Evolutionary conservation across 2,329 filamentous ascomycete genomes (phyloP).

Genomic region (Aspergillus carbonarius): DNA sequence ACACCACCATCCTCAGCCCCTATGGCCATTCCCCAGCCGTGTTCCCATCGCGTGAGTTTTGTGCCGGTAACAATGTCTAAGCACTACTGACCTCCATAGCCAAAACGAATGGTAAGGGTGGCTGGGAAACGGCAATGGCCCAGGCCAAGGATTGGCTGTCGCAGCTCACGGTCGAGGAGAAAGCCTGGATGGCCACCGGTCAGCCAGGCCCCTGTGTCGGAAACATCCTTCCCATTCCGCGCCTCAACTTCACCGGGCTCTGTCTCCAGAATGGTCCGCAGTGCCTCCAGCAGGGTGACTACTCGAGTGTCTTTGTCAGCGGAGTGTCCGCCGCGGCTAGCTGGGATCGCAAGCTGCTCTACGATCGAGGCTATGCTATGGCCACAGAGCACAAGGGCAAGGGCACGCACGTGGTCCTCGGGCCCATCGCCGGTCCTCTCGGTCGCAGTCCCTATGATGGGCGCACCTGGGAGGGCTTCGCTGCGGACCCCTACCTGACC

Average conservation of each 20-base stretch:
- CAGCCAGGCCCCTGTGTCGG: conserved; percentile 31
- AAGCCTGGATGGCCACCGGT: conserved; percentile 29
- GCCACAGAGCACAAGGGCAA: conserved; percentile 49
- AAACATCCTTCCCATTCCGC: conserved; percentile 31
- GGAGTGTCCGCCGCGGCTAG: conserved; percentile 68
- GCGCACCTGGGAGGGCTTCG: conserved; percentile 45
- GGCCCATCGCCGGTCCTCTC: conserved; percentile 43
- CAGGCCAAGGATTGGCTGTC: conserved; percentile 17
- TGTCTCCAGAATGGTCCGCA: conserved; percentile 32
- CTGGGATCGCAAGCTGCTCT: conserved; percentile 58
- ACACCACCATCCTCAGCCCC: conserved; percentile 20
- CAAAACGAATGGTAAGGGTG: conserved; percentile 19
- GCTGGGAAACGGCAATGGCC: conserved; percentile 22
- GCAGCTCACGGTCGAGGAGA: conserved; percentile 25
- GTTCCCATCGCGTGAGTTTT: conserved; percentile 22
- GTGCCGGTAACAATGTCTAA: not conserved
- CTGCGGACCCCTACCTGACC: conserved; percentile 46
- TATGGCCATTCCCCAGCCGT: conserved; percentile 20
- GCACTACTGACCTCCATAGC: conserved; percentile 10
- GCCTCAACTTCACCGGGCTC: conserved; percentile 30
- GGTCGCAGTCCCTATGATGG: conserved; percentile 33
- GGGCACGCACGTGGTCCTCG: conserved; percentile 43
- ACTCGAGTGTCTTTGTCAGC: conserved; percentile 70
- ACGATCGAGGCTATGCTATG: conserved; percentile 54
- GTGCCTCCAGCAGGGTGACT: conserved; percentile 66